phyloP scores from a whole-genome alignment of 768 basidiomycete species.

The Russula emetica region DNA sequence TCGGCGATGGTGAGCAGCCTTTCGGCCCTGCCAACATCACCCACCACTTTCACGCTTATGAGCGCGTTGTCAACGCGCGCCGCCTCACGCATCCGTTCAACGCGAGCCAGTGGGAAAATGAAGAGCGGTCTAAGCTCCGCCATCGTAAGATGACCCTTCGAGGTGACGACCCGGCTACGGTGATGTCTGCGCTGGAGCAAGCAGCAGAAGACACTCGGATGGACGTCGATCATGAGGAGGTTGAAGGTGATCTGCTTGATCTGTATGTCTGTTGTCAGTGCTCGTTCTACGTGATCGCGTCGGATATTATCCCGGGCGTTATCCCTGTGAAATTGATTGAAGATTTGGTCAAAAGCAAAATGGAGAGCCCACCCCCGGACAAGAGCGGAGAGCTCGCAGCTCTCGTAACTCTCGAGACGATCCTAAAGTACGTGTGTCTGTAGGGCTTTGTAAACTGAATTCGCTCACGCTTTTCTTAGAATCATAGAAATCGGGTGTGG shows the following conservation, averaged over 20 bases:
- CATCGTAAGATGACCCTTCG: slow-evolving; percentile 46
- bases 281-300: slow-evolving; percentile 66
- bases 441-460: neutral
- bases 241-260: slow-evolving; percentile 58
- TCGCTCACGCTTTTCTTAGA: slow-evolving; percentile 37
- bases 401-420: slow-evolving; percentile 58
- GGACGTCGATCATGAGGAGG: slow-evolving; percentile 36
- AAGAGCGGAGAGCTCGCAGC: slow-evolving; percentile 53
- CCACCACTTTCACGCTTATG: slow-evolving; percentile 79
- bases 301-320: slow-evolving; percentile 67
- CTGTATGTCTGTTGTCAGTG: slow-evolving; percentile 85
- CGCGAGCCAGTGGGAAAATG: slow-evolving; percentile 55
- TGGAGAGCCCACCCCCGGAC: slow-evolving; percentile 51
- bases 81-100: slow-evolving; percentile 60
- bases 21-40: slow-evolving; percentile 53
- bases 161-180: slow-evolving; percentile 17
- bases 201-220: slow-evolving; percentile 32
- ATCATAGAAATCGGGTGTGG: slow-evolving; percentile 76
- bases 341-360: slow-evolving; percentile 59
- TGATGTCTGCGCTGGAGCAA: slow-evolving; percentile 19
- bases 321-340: slow-evolving; percentile 59
- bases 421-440: slow-evolving; percentile 52
- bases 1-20: slow-evolving; percentile 46
- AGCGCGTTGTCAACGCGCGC: slow-evolving; percentile 62
- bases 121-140: slow-evolving; percentile 47